Conservation (phyloP, 345 rosid species). For the Corchorus olitorius region DNA sequence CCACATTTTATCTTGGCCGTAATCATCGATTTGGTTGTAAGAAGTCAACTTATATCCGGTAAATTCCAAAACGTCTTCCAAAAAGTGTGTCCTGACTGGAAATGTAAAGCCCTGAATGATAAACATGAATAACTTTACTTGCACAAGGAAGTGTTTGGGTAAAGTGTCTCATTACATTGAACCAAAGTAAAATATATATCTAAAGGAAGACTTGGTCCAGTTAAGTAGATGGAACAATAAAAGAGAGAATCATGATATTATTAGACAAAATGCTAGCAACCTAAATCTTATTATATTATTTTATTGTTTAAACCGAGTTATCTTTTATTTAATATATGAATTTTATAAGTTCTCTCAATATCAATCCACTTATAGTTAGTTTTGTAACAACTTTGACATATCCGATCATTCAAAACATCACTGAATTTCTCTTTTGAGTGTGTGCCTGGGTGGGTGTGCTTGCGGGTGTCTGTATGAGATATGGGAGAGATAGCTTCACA, state of each 20-base stretch:
- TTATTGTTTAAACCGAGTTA: background rate
- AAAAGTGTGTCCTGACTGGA: slow-evolving; percentile 80
- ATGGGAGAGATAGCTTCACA: background rate
- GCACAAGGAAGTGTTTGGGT: background rate
- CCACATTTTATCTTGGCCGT: slow-evolving; percentile 98
- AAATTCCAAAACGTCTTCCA: slow-evolving; percentile 87
- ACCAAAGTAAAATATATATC: background rate
- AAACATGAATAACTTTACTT: slow-evolving; percentile 12
- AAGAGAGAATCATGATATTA: background rate
- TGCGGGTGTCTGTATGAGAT: background rate
- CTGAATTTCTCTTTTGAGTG: background rate
- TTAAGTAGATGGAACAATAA: background rate
- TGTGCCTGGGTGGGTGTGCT: background rate
- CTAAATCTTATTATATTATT: background rate
- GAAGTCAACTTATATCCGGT: slow-evolving; percentile 90
- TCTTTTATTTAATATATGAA: background rate
- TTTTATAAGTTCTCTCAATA: background rate
- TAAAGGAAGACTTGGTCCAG: background rate
- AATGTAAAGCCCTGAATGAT: slow-evolving; percentile 80
- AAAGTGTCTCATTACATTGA: background rate
- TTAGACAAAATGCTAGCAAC: background rate
- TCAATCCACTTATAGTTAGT: background rate
- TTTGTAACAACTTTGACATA: background rate
- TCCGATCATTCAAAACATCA: background rate
- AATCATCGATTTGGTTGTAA: slow-evolving; percentile 95